phyloP scores from a whole-genome alignment of 2,329 filamentous ascomycete genomes.

The Ramichloridium luteum region DNA sequence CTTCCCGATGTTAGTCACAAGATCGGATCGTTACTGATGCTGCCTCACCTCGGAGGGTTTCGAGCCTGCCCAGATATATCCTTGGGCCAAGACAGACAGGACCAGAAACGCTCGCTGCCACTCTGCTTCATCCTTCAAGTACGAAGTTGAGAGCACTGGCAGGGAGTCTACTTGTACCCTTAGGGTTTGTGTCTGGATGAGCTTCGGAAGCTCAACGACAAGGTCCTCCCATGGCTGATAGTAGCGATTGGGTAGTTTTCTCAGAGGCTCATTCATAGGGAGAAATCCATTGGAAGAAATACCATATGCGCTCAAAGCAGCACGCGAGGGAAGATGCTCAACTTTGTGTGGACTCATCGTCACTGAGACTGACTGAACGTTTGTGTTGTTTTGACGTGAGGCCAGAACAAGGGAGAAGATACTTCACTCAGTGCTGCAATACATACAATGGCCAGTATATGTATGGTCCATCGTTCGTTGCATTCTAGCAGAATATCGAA shows the following conservation, averaged over 20 bases:
- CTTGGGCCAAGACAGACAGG: slow-evolving; percentile 66
- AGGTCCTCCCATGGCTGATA: slow-evolving; percentile 89
- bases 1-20: too few species aligned
- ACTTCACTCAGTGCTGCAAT: too few species aligned
- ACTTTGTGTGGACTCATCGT: slow-evolving; percentile 19
- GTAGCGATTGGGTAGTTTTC: slow-evolving; percentile 72
- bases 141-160: slow-evolving; percentile 67
- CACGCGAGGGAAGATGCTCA: slow-evolving; percentile 11
- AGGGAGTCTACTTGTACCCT: slow-evolving; percentile 65
- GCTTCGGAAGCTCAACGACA: slow-evolving; percentile 64
- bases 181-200: slow-evolving; percentile 70
- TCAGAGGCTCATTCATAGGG: slow-evolving; percentile 64
- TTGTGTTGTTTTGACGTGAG: too few species aligned
- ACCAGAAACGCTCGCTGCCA: slow-evolving; percentile 79
- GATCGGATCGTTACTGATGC: too few species aligned
- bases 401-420: too few species aligned
- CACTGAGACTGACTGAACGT: slow-evolving; percentile 1
- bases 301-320: slow-evolving; percentile 14
- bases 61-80: slow-evolving; percentile 78
- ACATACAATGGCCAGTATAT: too few species aligned
- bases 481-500: too few species aligned
- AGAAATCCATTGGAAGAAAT: slow-evolving; percentile 58
- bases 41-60: slow-evolving; percentile 44
- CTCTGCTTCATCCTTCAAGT: slow-evolving; percentile 72
- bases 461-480: too few species aligned